phyloP scores from a whole-genome alignment of 1,284 basidiomycete genomes.

The Leccinum laetum region DNA sequence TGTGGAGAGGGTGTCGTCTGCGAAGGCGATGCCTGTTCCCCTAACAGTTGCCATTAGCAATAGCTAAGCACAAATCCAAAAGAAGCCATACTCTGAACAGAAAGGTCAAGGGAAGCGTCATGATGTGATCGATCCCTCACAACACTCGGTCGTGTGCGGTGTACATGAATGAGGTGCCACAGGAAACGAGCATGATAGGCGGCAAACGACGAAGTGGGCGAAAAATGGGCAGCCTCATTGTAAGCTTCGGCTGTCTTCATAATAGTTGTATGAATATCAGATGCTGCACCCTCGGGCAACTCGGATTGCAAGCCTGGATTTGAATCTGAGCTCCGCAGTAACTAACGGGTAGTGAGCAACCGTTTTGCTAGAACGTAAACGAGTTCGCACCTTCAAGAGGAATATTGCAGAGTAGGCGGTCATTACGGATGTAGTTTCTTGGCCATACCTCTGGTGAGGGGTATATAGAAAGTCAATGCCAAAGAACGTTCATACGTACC shows the following conservation, averaged over 20 bases:
- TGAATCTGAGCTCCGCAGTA: conserved; percentile 61
- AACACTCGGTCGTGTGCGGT: conserved; percentile 48
- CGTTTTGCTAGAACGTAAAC: neutral
- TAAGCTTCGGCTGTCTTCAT: conserved; percentile 73
- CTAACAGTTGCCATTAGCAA: conserved; percentile 16
- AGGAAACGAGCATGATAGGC: conserved; percentile 77
- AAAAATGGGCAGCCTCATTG: conserved; percentile 60
- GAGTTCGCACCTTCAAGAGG: conserved; percentile 58
- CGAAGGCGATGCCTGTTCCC: conserved; percentile 22
- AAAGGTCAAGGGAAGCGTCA: conserved; percentile 45
- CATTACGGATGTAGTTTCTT: conserved; percentile 82
- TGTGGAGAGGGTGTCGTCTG: conserved; percentile 28
- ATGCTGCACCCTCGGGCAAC: conserved; percentile 53
- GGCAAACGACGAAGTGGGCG: conserved; percentile 59
- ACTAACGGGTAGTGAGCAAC: conserved; percentile 38
- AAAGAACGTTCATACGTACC: conserved; percentile 42
- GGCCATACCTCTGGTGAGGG: conserved; percentile 65
- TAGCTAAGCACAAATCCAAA: neutral
- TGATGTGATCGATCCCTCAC: conserved; percentile 35
- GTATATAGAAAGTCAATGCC: neutral
- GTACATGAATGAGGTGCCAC: conserved; percentile 61
- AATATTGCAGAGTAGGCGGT: conserved; percentile 81
- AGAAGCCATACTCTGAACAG: conserved; percentile 42
- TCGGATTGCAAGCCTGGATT: conserved; percentile 46
- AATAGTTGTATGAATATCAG: conserved; percentile 65